Evolutionary conservation across 2,329 filamentous ascomycete genomes (phyloP).

Genomic region (Scolecobasidium constrictum): DNA sequence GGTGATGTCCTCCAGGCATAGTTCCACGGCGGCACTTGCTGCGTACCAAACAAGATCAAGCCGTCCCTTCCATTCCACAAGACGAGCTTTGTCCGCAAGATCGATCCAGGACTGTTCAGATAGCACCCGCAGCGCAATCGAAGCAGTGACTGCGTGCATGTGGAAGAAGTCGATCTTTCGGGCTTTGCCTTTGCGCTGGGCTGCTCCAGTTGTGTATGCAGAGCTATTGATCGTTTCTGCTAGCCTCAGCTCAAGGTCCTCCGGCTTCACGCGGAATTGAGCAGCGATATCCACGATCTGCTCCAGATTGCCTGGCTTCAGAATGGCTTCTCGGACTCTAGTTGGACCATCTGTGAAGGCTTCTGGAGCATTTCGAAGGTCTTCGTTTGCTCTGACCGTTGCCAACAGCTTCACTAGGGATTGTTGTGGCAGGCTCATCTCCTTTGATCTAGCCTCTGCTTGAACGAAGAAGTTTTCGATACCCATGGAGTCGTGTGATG

Average conservation of each 20-base stretch:
- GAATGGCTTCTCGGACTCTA: conserved; percentile 9
- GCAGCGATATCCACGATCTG: conserved; percentile 9
- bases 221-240: conserved; percentile 9
- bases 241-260: conserved; percentile 5
- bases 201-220: conserved; percentile 11
- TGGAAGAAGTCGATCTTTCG: conserved; percentile 20
- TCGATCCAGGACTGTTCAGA: conserved; percentile 21
- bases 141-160: conserved; percentile 23
- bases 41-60: conserved; percentile 17
- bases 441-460: not conserved
- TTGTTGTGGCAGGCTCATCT: not conserved
- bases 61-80: conserved; percentile 18
- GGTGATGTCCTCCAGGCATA: conserved; percentile 14
- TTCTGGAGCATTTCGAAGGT: conserved; percentile 5
- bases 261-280: conserved; percentile 8
- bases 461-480: conserved; percentile 6
- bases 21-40: conserved; percentile 10
- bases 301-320: conserved; percentile 3
- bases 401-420: conserved; percentile 9
- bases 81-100: conserved; percentile 16
- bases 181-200: conserved; percentile 9
- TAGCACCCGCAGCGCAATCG: conserved; percentile 22
- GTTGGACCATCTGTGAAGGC: conserved; percentile 6
- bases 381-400: conserved; percentile 9
- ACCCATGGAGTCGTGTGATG: conserved; percentile 9